Base-by-base conservation (phyloP, 352 stramenopile genomes). In the Aphanomyces astaci region DNA sequence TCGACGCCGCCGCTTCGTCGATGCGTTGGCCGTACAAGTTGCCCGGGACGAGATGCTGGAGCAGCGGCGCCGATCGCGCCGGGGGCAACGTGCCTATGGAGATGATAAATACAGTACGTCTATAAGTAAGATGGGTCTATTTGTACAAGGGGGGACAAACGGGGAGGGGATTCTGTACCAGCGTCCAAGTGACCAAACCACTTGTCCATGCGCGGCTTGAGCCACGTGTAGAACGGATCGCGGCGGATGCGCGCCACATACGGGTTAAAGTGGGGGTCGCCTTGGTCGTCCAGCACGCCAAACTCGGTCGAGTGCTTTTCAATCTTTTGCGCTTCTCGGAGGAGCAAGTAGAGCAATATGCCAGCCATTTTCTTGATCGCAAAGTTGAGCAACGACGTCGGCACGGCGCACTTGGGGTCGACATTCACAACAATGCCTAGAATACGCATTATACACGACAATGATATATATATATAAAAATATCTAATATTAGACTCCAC, bases 341-440 rank as follows among this genome's bases (percentile, higher is more conserved):
- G 77, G 22, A 94, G 77, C 24, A 94, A 70, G 54, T 87, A 92
- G 24, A 92, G 72, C 63, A 94, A 43, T 31, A 94, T 76, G 0
- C 85, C 85, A 15, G 85, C 85, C 39, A 90, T 76, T 64, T 94
- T 94, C 72, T 94, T 94, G 64, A 92, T 87, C 1, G 76, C 77
- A 75, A 90, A 91, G 65, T 94, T 94, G 31, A 94, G 65, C 65
- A 94, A 67, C 19, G 76, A 64, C 63, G 80, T 81, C 3, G 85
- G 85, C 40, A 94, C 76, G 1, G 83, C 76, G 51, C 82, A 92
- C 55, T 91, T 92, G 0, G 83, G 83, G 53, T 94, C 81, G 31
- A 94, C 76, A 57, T 92, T 94, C 3, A 76, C 78, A 5, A 94
- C 83, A 53, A 94, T 88, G 63, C 54, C 54, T 63, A 63, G n/a